These are phyloP conservation scores for Clonostachys sp. DNA, from an alignment of 2,329 filamentous ascomycete genomes.

Conservation along the genomic window DNA sequence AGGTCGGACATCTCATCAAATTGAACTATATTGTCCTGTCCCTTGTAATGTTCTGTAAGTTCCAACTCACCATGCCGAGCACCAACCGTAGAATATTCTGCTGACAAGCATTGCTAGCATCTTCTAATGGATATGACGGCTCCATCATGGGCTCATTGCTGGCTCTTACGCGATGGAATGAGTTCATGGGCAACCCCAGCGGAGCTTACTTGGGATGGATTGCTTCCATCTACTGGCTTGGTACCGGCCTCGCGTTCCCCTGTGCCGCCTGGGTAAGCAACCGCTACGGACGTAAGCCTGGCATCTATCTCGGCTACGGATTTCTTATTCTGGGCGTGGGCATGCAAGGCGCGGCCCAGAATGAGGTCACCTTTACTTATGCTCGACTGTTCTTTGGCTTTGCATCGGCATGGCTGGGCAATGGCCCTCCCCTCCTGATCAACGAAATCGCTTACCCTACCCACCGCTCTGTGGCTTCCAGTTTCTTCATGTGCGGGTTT, in stretches of 20 bases:
- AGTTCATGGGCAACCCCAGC: conserved; percentile 24
- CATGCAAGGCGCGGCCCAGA: conserved; percentile 28
- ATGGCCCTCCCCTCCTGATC: conserved; percentile 58
- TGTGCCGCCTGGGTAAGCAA: conserved; percentile 40
- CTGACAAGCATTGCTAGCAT: background rate
- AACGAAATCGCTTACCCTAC: conserved; percentile 65
- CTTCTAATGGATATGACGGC: conserved; percentile 7
- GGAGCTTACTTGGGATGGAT: conserved; percentile 28
- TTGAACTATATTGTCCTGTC: background rate
- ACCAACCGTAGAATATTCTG: background rate
- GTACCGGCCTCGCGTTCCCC: conserved; percentile 41
- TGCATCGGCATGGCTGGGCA: conserved; percentile 59
- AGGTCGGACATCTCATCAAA: background rate
- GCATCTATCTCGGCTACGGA: conserved; percentile 35
- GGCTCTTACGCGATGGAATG: conserved; percentile 25
- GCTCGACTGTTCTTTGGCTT: conserved; percentile 47
- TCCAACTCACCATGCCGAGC: too few species aligned
- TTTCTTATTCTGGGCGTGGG: conserved; percentile 39
- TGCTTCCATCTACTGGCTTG: conserved; percentile 43
- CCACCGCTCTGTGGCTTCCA: conserved; percentile 45
- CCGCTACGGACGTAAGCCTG: conserved; percentile 31
- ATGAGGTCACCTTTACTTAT: conserved; percentile 28
- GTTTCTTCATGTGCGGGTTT: conserved; percentile 37
- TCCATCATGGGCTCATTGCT: conserved; percentile 36
- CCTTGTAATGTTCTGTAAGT: background rate